These are phyloP conservation scores for Chrysosporium queenslandicum DNA, from an alignment of 2,329 filamentous ascomycete genomes.

Conservation along the genomic window DNA sequence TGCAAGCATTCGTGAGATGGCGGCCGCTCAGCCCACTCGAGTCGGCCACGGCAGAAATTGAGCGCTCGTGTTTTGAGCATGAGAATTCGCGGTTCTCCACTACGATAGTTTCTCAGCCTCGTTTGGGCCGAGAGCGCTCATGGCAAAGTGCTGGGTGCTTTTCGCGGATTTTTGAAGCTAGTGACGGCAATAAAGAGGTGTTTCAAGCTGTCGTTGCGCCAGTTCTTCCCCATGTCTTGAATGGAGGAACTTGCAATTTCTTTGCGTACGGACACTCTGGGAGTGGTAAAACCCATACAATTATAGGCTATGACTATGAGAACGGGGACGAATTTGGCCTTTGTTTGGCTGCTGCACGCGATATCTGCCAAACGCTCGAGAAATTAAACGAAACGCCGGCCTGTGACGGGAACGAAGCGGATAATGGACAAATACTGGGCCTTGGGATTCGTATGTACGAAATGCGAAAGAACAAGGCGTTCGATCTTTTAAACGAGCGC, in stretches of 20 bases:
- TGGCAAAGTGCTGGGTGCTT: constrained; percentile 25
- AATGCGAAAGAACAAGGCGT: constrained; percentile 35
- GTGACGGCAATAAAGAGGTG: constrained; percentile 22
- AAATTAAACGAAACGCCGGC: constrained; percentile 19
- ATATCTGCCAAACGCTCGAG: constrained; percentile 24
- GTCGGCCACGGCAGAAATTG: constrained; percentile 8
- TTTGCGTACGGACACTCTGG: constrained; percentile 39
- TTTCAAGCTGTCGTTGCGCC: constrained; percentile 28
- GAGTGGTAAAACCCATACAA: constrained; percentile 36
- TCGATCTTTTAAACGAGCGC: constrained; percentile 35
- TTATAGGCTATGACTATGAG: constrained; percentile 37
- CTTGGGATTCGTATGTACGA: constrained; percentile 36
- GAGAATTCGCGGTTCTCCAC: constrained; percentile 11
- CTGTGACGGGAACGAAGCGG: not conserved
- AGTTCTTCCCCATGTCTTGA: constrained; percentile 27
- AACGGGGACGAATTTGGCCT: constrained; percentile 28
- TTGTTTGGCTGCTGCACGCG: constrained; percentile 29
- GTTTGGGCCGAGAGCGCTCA: constrained; percentile 8
- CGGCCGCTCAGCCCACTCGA: constrained; percentile 13
- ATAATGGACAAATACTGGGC: constrained; percentile 21
- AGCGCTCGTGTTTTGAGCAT: constrained; percentile 7
- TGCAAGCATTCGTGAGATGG: constrained; percentile 17
- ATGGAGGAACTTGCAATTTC: constrained; percentile 33
- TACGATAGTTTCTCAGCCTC: constrained; percentile 1
- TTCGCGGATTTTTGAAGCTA: constrained; percentile 18